Evolutionary conservation across 2,329 filamentous ascomycete species (phyloP).

Genomic region (Ambrosiella cleistominuta): DNA sequence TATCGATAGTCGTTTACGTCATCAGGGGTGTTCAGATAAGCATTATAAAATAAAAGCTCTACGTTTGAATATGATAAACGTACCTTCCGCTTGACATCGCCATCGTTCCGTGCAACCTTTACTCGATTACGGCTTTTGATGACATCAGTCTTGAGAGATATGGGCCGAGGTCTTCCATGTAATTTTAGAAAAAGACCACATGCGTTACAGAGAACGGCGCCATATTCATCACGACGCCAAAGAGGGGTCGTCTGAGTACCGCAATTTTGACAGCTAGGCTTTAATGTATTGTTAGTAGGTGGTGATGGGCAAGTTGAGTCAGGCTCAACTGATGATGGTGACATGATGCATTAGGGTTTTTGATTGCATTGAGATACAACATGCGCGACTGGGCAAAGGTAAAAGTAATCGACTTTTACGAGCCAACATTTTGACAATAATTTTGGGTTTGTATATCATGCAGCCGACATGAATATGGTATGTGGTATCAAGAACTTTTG

Average conservation of each 20-base stretch:
- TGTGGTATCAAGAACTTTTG: too few species aligned
- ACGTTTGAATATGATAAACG: slow-evolving; percentile 4
- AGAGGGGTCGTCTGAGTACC: slow-evolving; percentile 86
- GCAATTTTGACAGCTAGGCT: slow-evolving; percentile 91
- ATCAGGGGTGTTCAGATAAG: neutral
- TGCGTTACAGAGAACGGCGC: slow-evolving; percentile 92
- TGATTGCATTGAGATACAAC: too few species aligned
- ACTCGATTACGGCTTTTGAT: slow-evolving; percentile 98
- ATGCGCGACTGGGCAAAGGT: too few species aligned
- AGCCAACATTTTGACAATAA: too few species aligned
- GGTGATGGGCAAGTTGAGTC: neutral
- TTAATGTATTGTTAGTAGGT: neutral
- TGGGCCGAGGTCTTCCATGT: slow-evolving; percentile 80
- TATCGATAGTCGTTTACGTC: neutral
- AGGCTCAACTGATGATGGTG: neutral
- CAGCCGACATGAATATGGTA: too few species aligned
- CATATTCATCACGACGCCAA: slow-evolving; percentile 93
- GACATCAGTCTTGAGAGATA: slow-evolving; percentile 95
- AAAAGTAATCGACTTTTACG: too few species aligned
- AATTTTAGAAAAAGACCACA: slow-evolving; percentile 96
- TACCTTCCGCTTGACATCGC: slow-evolving; percentile 52
- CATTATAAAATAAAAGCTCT: neutral
- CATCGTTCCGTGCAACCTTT: slow-evolving; percentile 66
- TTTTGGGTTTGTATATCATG: too few species aligned
- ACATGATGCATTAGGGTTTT: too few species aligned